Percentiles rank a stretch among this genome's conserved stretches.
phyloP scores from a whole-genome alignment of 2,329 filamentous ascomycete genomes.

The Chrysoporthe deuterocubensis region DNA sequence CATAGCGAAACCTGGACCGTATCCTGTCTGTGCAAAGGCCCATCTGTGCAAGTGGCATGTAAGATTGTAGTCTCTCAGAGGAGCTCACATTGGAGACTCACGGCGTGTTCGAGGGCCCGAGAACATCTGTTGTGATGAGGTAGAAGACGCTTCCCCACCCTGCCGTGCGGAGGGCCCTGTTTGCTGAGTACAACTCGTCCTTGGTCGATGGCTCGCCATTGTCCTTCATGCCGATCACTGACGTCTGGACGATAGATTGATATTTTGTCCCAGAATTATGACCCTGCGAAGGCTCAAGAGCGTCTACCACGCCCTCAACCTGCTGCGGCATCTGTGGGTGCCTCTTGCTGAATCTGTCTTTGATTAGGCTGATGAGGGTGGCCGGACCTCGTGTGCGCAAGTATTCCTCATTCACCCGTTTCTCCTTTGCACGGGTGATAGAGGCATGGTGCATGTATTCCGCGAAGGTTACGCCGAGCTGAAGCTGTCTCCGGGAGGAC shows the following conservation, averaged over 20 bases:
- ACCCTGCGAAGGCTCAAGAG: too few relatives aligned
- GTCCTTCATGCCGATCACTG: too few relatives aligned
- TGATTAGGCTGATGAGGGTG: neutral
- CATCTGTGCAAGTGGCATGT: neutral
- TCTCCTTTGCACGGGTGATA: slow-evolving; percentile 19
- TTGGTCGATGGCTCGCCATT: neutral
- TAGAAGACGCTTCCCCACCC: slow-evolving; percentile 13
- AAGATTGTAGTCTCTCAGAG: neutral
- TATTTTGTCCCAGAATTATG: neutral
- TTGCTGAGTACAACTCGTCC: slow-evolving; percentile 6
- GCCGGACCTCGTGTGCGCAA: neutral
- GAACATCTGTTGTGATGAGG: slow-evolving; percentile 9
- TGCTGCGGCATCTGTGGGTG: neutral
- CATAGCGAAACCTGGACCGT: slow-evolving; percentile 7
- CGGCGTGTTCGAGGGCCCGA: slow-evolving; percentile 1
- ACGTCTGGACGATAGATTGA: neutral
- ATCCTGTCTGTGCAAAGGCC: slow-evolving; percentile 11
- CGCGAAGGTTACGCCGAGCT: slow-evolving; percentile 2
- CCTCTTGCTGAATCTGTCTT: neutral
- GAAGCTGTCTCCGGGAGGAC: neutral
- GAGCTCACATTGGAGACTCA: neutral
- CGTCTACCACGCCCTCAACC: neutral
- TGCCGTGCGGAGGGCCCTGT: slow-evolving; percentile 6
- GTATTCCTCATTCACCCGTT: slow-evolving; percentile 7
- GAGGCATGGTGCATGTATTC: slow-evolving; percentile 15